Evolutionary conservation across 2,329 filamentous ascomycete genomes (phyloP).

Genomic region (Xylariaceae sp.): DNA sequence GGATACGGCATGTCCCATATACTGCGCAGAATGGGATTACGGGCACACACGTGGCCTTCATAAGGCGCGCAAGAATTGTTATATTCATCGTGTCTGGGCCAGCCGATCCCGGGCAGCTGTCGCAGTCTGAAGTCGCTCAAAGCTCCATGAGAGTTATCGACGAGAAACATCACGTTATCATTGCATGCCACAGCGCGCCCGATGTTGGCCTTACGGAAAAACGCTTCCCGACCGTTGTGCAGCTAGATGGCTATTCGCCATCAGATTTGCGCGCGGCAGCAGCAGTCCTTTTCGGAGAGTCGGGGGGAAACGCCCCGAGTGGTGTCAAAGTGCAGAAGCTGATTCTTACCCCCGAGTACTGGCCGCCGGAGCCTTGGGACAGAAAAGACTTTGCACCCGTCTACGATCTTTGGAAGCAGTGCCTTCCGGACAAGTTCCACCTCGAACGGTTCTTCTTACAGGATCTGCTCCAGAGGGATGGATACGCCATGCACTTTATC

Average conservation of each 20-base stretch:
- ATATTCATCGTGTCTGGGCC: constrained; percentile 55
- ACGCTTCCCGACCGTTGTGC: constrained; percentile 48
- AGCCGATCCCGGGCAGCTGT: constrained; percentile 40
- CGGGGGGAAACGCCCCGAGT: constrained; percentile 11
- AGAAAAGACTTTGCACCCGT: constrained; percentile 31
- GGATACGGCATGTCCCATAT: constrained; percentile 68
- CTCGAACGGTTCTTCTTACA: constrained; percentile 39
- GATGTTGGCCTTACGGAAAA: constrained; percentile 35
- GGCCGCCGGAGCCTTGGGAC: constrained; percentile 38
- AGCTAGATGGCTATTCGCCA: constrained; percentile 43
- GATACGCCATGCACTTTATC: constrained; percentile 53
- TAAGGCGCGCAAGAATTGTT: constrained; percentile 53
- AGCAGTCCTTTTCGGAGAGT: constrained; percentile 45
- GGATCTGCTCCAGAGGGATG: constrained; percentile 46
- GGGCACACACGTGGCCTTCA: constrained; percentile 55
- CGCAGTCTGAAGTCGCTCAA: constrained; percentile 49
- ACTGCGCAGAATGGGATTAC: constrained; percentile 59
- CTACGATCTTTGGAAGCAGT: constrained; percentile 43
- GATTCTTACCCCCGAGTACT: constrained; percentile 32
- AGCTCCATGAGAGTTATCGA: constrained; percentile 40
- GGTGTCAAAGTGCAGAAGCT: constrained; percentile 28
- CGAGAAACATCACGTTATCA: constrained; percentile 44
- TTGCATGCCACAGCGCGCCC: constrained; percentile 45
- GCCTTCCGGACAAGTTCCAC: constrained; percentile 41
- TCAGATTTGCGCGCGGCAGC: constrained; percentile 46